These are phyloP conservation scores for Phytophthora brassicae DNA, from an alignment of 352 stramenopile species.

Conservation along the genomic window DNA sequence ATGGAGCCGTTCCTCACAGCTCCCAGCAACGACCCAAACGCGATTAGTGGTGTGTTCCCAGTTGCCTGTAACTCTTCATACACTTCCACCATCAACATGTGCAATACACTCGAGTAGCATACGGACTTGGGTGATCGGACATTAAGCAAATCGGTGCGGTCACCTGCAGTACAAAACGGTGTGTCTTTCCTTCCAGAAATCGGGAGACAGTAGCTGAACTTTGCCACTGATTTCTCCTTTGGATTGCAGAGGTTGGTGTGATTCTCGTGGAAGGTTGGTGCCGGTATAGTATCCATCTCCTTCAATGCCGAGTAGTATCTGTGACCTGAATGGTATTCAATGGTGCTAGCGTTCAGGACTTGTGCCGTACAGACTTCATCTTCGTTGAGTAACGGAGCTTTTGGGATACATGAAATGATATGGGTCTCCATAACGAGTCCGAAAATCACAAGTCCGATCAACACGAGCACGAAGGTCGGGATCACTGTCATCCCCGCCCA, in stretches of 20 bases:
- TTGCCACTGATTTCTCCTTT: neutral
- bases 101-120: conserved; percentile 52
- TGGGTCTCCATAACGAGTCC: conserved; percentile 23
- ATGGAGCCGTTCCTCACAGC: conserved; percentile 49
- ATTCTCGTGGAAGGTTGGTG: conserved; percentile 32
- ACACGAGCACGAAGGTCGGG: conserved; percentile 18
- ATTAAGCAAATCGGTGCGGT: conserved; percentile 49
- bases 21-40: conserved; percentile 52
- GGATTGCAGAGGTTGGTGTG: conserved; percentile 24
- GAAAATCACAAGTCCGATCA: conserved; percentile 19
- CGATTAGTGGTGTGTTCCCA: conserved; percentile 31
- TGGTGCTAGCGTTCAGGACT: conserved; percentile 12
- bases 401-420: conserved; percentile 16
- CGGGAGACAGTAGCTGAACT: conserved; percentile 47
- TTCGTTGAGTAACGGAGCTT: conserved; percentile 4
- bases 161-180: conserved; percentile 40
- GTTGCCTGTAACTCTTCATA: conserved; percentile 44
- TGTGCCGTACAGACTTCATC: conserved; percentile 8
- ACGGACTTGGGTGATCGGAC: conserved; percentile 27
- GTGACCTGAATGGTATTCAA: conserved; percentile 27
- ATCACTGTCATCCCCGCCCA: conserved; percentile 19
- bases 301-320: conserved; percentile 23
- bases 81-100: conserved; percentile 60
- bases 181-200: conserved; percentile 51
- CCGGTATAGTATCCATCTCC: conserved; percentile 12